These are phyloP conservation scores for Metschnikowia picachoensis DNA, from an alignment of 805 yeast species.

Conservation along the genomic window DNA sequence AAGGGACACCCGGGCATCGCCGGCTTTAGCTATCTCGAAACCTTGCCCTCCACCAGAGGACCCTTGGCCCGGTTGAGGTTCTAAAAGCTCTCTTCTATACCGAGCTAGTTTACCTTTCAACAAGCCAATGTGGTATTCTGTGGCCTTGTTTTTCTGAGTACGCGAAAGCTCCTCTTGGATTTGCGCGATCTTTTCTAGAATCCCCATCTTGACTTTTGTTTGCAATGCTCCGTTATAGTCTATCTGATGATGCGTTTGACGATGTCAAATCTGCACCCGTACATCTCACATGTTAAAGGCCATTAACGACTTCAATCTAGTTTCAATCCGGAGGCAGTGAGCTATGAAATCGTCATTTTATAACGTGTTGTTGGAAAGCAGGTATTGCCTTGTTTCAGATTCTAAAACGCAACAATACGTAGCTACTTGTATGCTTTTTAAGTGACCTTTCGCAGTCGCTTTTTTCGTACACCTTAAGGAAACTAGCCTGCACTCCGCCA, in stretches of 20 bases:
- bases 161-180: slow-evolving; percentile 92
- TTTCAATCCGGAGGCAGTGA: no score
- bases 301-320: no score
- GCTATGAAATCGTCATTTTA: no score
- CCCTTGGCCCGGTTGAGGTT: slow-evolving; percentile 77
- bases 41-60: slow-evolving; percentile 78
- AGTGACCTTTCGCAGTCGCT: slow-evolving; percentile 3
- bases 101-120: slow-evolving; percentile 93
- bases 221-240: background rate
- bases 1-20: slow-evolving; percentile 92
- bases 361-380: no score
- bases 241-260: no score
- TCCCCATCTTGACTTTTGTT: slow-evolving; percentile 15
- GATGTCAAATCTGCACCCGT: slow-evolving; percentile 8
- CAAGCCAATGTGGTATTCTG: slow-evolving; percentile 93
- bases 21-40: slow-evolving; percentile 91
- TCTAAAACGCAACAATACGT: no score
- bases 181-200: slow-evolving; percentile 70
- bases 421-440: background rate
- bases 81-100: slow-evolving; percentile 84
- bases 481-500: slow-evolving; percentile 5
- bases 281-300: slow-evolving; percentile 3
- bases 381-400: no score
- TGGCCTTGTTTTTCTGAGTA: slow-evolving; percentile 96
- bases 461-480: background rate